A percentile compares a stretch with the other conserved stretches of the same genome.
Evolutionary conservation across 345 rosid genomes (phyloP).

Genomic region (Lepidium africanum): DNA sequence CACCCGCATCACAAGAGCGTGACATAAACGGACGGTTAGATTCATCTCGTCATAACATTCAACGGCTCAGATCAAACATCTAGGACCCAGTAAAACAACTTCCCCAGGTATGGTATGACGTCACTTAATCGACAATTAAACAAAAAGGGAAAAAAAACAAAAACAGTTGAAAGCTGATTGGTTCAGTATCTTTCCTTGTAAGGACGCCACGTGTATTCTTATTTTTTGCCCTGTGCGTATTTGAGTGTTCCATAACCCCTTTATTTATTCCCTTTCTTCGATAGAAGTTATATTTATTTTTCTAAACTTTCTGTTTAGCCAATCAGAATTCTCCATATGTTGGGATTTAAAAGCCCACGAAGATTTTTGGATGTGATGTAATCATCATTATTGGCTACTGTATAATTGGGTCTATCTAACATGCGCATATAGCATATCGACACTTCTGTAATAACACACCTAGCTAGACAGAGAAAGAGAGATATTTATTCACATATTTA

Average conservation of each 20-base stretch:
- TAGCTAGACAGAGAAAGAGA: background rate
- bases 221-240: too few relatives aligned
- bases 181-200: background rate
- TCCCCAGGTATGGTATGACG: slow-evolving; percentile 20
- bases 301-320: slow-evolving; percentile 3
- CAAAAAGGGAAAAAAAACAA: background rate
- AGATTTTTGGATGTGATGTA: slow-evolving; percentile 26
- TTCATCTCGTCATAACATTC: background rate
- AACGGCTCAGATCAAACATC: background rate
- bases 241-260: slow-evolving; percentile 25
- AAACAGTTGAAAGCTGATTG: slow-evolving; percentile 21
- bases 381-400: slow-evolving; percentile 26
- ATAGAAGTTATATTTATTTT: slow-evolving; percentile 7
- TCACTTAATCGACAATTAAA: background rate
- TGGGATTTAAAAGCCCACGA: slow-evolving; percentile 22
- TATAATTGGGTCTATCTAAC: slow-evolving; percentile 9
- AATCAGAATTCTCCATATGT: slow-evolving; percentile 23
- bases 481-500: background rate
- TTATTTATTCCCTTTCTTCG: slow-evolving; percentile 25
- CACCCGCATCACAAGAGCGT: slow-evolving; percentile 3
- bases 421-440: slow-evolving; percentile 11
- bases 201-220: slow-evolving; percentile 9
- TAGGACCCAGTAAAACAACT: background rate
- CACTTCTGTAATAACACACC: background rate
- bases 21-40: slow-evolving; percentile 16